These are phyloP conservation scores for Paecilomyces sp. DNA, from an alignment of 2,329 filamentous ascomycete species.

Conservation along the genomic window DNA sequence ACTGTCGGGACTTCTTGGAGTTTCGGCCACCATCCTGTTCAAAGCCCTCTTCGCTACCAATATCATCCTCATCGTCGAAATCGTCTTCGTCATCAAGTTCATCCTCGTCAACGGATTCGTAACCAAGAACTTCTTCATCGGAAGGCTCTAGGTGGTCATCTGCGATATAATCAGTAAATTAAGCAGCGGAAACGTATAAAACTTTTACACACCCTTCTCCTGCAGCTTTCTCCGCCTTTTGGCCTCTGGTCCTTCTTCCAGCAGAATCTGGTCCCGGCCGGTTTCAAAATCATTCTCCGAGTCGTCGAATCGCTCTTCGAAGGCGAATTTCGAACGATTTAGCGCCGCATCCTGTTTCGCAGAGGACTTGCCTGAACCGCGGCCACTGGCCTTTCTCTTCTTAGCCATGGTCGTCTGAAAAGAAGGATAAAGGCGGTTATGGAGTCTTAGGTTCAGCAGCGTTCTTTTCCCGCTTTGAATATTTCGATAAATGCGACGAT, in stretches of 20 bases:
- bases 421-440: slow-evolving; percentile 1
- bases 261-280: slow-evolving; percentile 74
- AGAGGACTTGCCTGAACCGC: slow-evolving; percentile 27
- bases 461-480: neutral
- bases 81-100: slow-evolving; percentile 29
- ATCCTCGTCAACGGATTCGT: slow-evolving; percentile 43
- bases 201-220: slow-evolving; percentile 51
- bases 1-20: slow-evolving; percentile 13
- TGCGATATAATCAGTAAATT: slow-evolving; percentile 17
- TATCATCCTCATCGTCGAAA: slow-evolving; percentile 28
- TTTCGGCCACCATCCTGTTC: slow-evolving; percentile 19
- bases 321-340: slow-evolving; percentile 27
- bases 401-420: slow-evolving; percentile 41
- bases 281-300: slow-evolving; percentile 92
- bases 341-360: slow-evolving; percentile 20
- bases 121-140: slow-evolving; percentile 57
- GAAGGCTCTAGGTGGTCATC: slow-evolving; percentile 52
- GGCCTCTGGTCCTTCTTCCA: slow-evolving; percentile 71
- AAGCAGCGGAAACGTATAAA: slow-evolving; percentile 5
- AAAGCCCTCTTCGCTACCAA: slow-evolving; percentile 39
- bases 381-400: slow-evolving; percentile 62
- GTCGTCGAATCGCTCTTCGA: slow-evolving; percentile 73
- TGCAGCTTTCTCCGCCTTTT: slow-evolving; percentile 67
- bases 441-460: neutral
- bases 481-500: neutral